Base-by-base conservation (phyloP, 2,329 filamentous ascomycete genomes). In the Dryadomyces sulphureus region DNA sequence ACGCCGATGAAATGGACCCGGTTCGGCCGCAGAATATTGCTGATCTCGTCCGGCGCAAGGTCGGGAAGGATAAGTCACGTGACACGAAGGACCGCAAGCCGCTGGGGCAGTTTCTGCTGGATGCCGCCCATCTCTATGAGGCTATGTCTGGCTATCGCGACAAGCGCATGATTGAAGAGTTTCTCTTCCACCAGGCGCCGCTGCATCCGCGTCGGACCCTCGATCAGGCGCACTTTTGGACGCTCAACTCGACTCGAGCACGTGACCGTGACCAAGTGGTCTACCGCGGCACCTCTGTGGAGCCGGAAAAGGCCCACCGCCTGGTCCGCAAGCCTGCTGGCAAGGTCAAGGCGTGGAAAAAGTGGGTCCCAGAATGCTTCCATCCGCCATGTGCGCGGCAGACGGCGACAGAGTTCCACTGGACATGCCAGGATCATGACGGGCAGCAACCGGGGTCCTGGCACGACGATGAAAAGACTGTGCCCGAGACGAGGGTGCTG, bases 141-240 rank as follows among this genome's bases (percentile, higher is more conserved):
- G 59, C 57, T 0, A 65, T 68, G 51, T 47, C 56, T 0, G 59
- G 57, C 3, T 60, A 61, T 22, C 52, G 55, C 0, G 64, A 67
- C 41, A 58, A 61, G 45, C 52, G 50, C 34, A 45, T 66, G 6
- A 53, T 65, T 2, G 48, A 58, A 11, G 50, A 54, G 3, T 64
- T 62, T 25, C 53, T 68, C 0, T 53, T 59, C 14, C 16, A 45
- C 0, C 50, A 64, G 1, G 56, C 63, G 0, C 65, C 61, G 6
- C 53, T 64, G 1, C 68, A 72, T 48, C 62, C 65, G 0, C 59
- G 69, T 1, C 54, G 69, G 0, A 71, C 68, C 0, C 55, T 71
- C 0, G 68, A 71, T 40, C 68, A 71, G 48, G 63, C 62, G 0
- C 69, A 67, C 47, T 64, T 64, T 38, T 62, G 62, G 58, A 64